Evolutionary conservation across 2,329 filamentous ascomycete genomes (phyloP).

Genomic region (Colletotrichum sp.): DNA sequence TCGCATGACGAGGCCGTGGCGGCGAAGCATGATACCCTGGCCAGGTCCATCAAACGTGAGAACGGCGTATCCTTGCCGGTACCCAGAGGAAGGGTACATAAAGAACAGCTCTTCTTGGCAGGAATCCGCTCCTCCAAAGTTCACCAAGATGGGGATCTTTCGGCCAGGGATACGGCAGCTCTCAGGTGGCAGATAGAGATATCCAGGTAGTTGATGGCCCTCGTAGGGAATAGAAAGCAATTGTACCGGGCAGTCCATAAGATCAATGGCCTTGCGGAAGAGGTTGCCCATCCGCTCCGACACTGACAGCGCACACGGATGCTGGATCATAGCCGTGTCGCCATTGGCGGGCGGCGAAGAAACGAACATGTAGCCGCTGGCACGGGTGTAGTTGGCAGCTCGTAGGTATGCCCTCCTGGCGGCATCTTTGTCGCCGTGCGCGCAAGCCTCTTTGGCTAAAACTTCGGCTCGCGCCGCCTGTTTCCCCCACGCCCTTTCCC

Average conservation of each 20-base stretch:
- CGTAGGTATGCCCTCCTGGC: constrained; percentile 43
- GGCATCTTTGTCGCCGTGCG: constrained; percentile 29
- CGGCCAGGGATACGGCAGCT: constrained; percentile 10
- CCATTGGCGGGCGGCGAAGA: neutral
- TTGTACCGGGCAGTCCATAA: constrained; percentile 31
- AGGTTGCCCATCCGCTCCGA: constrained; percentile 31
- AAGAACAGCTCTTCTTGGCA: constrained; percentile 47
- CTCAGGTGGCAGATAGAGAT: constrained; percentile 38
- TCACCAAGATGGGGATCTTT: constrained; percentile 41
- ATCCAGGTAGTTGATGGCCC: constrained; percentile 36
- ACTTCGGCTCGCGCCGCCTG: constrained; percentile 35
- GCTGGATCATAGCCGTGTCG: neutral
- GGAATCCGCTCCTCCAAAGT: constrained; percentile 39
- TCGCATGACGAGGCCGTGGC: constrained; percentile 31
- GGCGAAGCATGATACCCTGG: constrained; percentile 42
- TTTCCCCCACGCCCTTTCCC: constrained; percentile 40
- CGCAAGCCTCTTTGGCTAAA: constrained; percentile 37
- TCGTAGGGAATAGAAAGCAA: constrained; percentile 44
- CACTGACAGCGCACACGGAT: neutral
- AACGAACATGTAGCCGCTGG: constrained; percentile 35
- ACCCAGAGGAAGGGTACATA: constrained; percentile 27
- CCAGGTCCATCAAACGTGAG: constrained; percentile 52
- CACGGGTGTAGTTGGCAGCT: constrained; percentile 44
- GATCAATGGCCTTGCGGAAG: constrained; percentile 31
- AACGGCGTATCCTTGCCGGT: constrained; percentile 43